Percentiles rank a stretch among this genome's conserved stretches.
Evolutionary conservation across 257 asterid genomes (phyloP).

Genomic region (Nicotiana noctiflora): DNA sequence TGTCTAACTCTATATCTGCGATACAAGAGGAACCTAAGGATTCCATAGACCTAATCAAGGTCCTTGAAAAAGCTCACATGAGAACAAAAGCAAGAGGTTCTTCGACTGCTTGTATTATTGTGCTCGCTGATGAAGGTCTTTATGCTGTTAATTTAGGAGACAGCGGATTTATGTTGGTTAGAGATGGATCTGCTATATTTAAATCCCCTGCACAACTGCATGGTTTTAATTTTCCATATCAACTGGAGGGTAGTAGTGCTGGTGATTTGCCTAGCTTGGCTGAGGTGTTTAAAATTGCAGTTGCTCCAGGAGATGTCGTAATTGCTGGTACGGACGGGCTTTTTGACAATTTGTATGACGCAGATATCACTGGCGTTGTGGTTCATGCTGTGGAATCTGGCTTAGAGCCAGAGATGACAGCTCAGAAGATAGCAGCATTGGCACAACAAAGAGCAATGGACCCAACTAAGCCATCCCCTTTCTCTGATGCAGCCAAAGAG

Average conservation of each 20-base stretch:
- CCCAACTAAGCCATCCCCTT: conserved; percentile 6
- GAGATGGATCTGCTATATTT: neutral
- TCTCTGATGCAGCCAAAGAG: conserved; percentile 14
- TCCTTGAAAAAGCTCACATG: neutral
- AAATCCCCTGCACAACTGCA: conserved; percentile 13
- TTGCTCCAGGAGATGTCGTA: conserved; percentile 16
- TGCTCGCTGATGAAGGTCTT: conserved; percentile 4
- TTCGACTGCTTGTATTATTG: conserved; percentile 11
- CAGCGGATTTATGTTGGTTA: conserved; percentile 13
- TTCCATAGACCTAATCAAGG: neutral
- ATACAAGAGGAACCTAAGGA: neutral
- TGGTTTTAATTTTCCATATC: conserved; percentile 8
- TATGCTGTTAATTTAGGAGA: conserved; percentile 14
- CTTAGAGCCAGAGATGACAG: conserved; percentile 8
- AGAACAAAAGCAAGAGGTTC: conserved; percentile 13
- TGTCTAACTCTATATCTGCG: neutral
- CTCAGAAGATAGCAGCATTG: conserved; percentile 15
- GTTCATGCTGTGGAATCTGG: conserved; percentile 10
- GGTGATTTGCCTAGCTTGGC: conserved; percentile 10
- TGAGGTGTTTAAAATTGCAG: conserved; percentile 7
- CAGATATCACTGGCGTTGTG: neutral
- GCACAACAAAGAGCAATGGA: conserved; percentile 15
- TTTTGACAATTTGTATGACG: conserved; percentile 14
- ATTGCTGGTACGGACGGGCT: conserved; percentile 14
- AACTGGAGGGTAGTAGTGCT: conserved; percentile 6